Conservation (phyloP, 768 basidiomycete genomes). For the Pleurotus sapidus region DNA sequence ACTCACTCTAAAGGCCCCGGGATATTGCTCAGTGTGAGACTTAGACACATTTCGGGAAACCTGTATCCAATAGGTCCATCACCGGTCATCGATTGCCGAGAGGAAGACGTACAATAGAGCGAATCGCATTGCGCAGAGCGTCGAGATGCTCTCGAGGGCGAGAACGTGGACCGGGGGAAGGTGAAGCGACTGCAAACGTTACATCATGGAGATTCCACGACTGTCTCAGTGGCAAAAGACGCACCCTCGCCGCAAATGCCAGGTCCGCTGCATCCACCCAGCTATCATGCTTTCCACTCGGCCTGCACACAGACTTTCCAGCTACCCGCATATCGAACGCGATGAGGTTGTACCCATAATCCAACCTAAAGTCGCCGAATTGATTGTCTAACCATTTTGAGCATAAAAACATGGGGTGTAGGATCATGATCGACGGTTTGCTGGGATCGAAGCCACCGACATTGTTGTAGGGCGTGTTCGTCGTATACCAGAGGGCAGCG, state of each 20-base stretch:
- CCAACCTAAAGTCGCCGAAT: conserved; percentile 63
- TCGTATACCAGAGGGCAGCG: conserved; percentile 69
- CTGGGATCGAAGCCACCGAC: conserved; percentile 65
- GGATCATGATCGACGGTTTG: conserved; percentile 64
- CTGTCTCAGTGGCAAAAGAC: conserved; percentile 16
- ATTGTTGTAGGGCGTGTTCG: conserved; percentile 56
- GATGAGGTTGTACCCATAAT: conserved; percentile 61
- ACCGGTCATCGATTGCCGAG: background rate
- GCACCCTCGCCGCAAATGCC: conserved; percentile 60
- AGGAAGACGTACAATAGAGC: conserved; percentile 52
- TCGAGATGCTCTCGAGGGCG: conserved; percentile 59
- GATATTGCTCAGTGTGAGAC: conserved; percentile 66
- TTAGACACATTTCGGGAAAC: conserved; percentile 70
- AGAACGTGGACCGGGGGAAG: conserved; percentile 71
- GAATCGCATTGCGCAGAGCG: conserved; percentile 60
- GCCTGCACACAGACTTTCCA: conserved; percentile 55
- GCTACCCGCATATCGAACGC: conserved; percentile 70
- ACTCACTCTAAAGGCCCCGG: conserved; percentile 67
- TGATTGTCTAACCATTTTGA: conserved; percentile 66
- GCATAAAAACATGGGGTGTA: conserved; percentile 70
- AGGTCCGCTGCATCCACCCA: conserved; percentile 83
- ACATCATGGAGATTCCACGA: background rate
- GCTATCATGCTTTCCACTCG: conserved; percentile 58
- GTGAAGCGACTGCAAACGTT: conserved; percentile 44
- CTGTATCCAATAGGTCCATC: conserved; percentile 27